Evolutionary conservation across 2,329 filamentous ascomycete species (phyloP).

Genomic region (Lecanicillium sp.): DNA sequence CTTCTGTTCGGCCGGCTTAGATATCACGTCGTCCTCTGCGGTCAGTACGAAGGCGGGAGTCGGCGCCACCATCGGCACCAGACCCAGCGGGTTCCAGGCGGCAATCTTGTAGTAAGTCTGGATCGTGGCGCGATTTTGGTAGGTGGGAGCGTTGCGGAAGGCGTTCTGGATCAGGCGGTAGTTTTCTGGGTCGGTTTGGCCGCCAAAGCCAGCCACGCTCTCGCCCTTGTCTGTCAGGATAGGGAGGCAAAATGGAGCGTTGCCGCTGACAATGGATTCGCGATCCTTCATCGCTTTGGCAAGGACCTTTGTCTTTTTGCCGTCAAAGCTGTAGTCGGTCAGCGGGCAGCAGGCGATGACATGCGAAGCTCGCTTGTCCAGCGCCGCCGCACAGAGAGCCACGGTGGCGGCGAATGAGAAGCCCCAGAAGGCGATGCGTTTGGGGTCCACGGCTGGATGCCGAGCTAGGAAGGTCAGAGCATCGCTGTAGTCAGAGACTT

Average conservation of each 20-base stretch:
- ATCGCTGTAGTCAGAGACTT: conserved; percentile 17
- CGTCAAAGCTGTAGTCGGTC: too few species aligned
- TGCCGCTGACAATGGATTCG: conserved; percentile 28
- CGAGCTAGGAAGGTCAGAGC: conserved; percentile 38
- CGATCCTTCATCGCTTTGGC: conserved; percentile 26
- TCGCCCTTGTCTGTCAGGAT: conserved; percentile 26
- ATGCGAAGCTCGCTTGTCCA: conserved; percentile 17
- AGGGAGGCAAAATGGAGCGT: conserved; percentile 26
- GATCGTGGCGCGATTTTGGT: conserved; percentile 17
- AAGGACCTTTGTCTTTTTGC: too few species aligned
- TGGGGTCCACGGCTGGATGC: conserved; percentile 25
- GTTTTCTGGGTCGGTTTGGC: conserved; percentile 10
- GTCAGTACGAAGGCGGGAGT: conserved; percentile 19
- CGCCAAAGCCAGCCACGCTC: conserved; percentile 26
- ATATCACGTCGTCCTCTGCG: conserved; percentile 19
- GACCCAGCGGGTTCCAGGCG: conserved; percentile 12
- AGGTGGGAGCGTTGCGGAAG: conserved; percentile 12
- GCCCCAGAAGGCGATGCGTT: conserved; percentile 21
- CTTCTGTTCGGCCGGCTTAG: conserved; percentile 19
- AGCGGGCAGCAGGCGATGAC: conserved; percentile 18
- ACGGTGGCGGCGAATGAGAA: conserved; percentile 20
- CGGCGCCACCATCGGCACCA: conserved; percentile 12
- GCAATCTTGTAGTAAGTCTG: conserved; percentile 19
- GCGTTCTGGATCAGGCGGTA: conserved; percentile 14
- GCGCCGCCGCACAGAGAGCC: conserved; percentile 17